These are phyloP conservation scores for Backusella liffmaniae DNA, from an alignment of 192 early-diverging fungal genomes.

Conservation along the genomic window DNA sequence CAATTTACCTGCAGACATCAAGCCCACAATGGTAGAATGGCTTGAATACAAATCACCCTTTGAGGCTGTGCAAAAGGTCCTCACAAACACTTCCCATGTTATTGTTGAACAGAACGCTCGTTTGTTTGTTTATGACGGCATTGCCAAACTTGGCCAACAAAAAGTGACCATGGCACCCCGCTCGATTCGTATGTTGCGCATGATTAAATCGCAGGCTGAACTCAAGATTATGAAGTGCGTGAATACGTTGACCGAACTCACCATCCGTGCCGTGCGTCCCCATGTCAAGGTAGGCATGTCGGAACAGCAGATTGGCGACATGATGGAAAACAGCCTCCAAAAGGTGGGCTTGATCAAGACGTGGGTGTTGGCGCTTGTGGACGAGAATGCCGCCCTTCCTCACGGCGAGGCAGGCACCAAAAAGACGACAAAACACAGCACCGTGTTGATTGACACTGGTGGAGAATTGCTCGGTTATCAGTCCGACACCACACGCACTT, in stretches of 20 bases:
- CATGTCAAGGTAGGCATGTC: constrained; percentile 34
- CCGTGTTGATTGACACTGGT: constrained; percentile 50
- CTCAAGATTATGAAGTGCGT: constrained; percentile 51
- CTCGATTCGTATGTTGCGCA: constrained; percentile 34
- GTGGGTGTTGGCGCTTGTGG: constrained; percentile 42
- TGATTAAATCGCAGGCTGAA: constrained; percentile 44
- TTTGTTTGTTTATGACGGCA: constrained; percentile 43
- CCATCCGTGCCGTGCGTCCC: constrained; percentile 40
- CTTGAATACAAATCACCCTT: constrained; percentile 48
- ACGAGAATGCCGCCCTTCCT: constrained; percentile 49
- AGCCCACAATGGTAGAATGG: constrained; percentile 37
- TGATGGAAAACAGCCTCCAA: constrained; percentile 33
- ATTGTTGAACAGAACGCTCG: constrained; percentile 44
- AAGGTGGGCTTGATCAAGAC: constrained; percentile 37
- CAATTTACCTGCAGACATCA: constrained; percentile 16
- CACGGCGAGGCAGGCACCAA: constrained; percentile 46
- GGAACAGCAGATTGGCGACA: constrained; percentile 37
- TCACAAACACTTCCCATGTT: constrained; percentile 29
- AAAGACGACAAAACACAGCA: constrained; percentile 33
- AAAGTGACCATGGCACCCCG: constrained; percentile 26
- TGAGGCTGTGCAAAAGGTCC: constrained; percentile 31
- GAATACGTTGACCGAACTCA: constrained; percentile 39
- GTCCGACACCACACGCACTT: constrained; percentile 50
- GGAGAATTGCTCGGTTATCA: constrained; percentile 43
- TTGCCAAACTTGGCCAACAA: not conserved